Base-by-base conservation (phyloP, 2,329 filamentous ascomycete species). In the Pseudopyricularia cyperi region DNA sequence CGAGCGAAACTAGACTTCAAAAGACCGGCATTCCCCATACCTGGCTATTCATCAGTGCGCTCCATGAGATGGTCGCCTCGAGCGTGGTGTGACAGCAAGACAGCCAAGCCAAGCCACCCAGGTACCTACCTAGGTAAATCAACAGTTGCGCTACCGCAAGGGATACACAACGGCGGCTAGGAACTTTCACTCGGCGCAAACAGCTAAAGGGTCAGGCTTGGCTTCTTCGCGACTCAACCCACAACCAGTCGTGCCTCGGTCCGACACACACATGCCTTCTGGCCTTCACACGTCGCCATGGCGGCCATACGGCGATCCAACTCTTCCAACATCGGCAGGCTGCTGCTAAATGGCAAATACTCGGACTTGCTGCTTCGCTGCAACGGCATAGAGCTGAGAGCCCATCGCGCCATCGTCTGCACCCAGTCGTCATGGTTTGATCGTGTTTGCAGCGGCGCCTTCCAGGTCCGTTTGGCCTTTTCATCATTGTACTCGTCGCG, bases 371-470 rank as follows among this genome's bases (percentile, higher is more conserved):
- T 52, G 0, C 61, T 70, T 22, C 50, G 34, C 7, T 70, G 67
- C 52, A 54, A 55, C 0, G 58, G 54, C 2, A 55, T 54, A 0
- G 54, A 58, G 3, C 68, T 68, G 55, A 60, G 60, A 8, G 61
- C 61, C 0, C 67, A 70, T 34, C 60, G 63, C 0, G 58, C 60
- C 26, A 57, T 70, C 15, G 56, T 70, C 5, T 69, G 66, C 52
- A 46, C 62, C 0, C 63, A 67, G 48, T 70, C 65, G 1, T 28
- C 57, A 32, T 63, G 63, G 19, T 69, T 69, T 50, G 60, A 61
- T 9, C 55, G 49, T 11, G 61, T 63, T 4, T 56, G 65, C 46
- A 52, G 55, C 24, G 55, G 49, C 1, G 53, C 51, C 1, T 65
- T 68, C 37, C 59, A 59, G 52, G 68, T 66, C 47, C 35, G 52